Percentiles rank a stretch among this genome's conserved stretches.
phyloP scores from a whole-genome alignment of 371 early-diverging fungal species.

The Parasitella parasitica region DNA sequence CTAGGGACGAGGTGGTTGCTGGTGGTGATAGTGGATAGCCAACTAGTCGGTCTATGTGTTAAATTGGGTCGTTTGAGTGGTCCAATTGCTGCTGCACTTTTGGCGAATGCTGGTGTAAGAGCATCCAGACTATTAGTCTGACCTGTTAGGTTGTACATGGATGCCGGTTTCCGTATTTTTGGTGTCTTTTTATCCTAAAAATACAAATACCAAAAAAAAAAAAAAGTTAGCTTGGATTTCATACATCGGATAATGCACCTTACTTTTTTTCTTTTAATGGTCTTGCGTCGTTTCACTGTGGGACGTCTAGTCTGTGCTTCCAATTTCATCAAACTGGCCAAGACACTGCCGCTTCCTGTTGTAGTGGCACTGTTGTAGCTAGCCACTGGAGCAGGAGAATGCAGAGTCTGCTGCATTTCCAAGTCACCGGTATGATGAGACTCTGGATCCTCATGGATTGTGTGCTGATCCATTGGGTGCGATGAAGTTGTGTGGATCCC shows the following conservation, averaged over 20 bases:
- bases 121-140: conserved; percentile 11
- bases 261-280: conserved; percentile 14
- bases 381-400: neutral
- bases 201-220: too few species aligned
- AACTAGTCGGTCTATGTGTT: conserved; percentile 40
- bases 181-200: conserved; percentile 11
- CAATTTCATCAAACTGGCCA: conserved; percentile 43
- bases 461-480: neutral
- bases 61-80: conserved; percentile 29
- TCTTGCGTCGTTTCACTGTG: neutral
- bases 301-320: conserved; percentile 27
- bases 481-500: neutral
- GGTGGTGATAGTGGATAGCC: conserved; percentile 42
- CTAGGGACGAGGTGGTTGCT: conserved; percentile 46
- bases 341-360: conserved; percentile 31
- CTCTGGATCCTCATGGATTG: conserved; percentile 3
- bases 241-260: neutral
- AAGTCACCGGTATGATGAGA: neutral
- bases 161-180: conserved; percentile 28
- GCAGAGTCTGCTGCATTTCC: neutral
- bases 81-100: neutral
- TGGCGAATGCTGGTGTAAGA: conserved; percentile 11
- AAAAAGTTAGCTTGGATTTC: neutral
- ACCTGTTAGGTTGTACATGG: conserved; percentile 24
- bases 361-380: neutral